These are phyloP conservation scores for Termitomyces sp. DNA, from an alignment of 768 basidiomycete species.

Conservation along the genomic window DNA sequence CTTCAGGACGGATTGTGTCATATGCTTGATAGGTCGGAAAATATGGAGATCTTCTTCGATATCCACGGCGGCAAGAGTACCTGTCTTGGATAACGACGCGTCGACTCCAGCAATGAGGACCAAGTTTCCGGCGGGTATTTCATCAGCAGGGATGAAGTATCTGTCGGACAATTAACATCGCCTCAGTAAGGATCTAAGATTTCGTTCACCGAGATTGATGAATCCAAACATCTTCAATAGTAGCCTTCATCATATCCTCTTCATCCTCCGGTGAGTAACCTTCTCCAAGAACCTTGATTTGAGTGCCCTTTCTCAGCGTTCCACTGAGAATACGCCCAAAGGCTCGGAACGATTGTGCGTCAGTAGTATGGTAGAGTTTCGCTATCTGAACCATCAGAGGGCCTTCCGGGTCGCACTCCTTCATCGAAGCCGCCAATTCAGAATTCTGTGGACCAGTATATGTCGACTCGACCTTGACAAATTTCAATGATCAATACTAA, in stretches of 20 bases:
- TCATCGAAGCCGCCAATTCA: constrained; percentile 74
- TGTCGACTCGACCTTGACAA: constrained; percentile 64
- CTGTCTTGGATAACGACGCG: constrained; percentile 91
- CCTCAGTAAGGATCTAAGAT: neutral
- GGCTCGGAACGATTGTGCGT: constrained; percentile 94
- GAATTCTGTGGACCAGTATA: constrained; percentile 89
- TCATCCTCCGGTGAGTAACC: constrained; percentile 99
- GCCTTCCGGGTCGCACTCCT: constrained; percentile 74
- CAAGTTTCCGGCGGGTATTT: constrained; percentile 87
- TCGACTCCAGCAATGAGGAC: constrained; percentile 92
- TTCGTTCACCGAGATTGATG: constrained; percentile 74
- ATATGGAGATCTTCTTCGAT: constrained; percentile 88
- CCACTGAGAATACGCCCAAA: constrained; percentile 95
- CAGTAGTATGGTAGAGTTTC: constrained; percentile 94
- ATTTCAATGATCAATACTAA: neutral
- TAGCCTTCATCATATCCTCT: constrained; percentile 90
- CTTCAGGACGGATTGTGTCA: constrained; percentile 95
- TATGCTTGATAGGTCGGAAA: constrained; percentile 94
- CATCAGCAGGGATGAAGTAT: constrained; percentile 87
- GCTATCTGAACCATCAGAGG: constrained; percentile 91
- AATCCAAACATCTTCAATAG: constrained; percentile 86
- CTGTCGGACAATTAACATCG: constrained; percentile 34
- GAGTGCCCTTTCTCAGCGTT: constrained; percentile 76
- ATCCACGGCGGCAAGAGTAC: constrained; percentile 72
- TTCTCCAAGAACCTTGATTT: constrained; percentile 95